phyloP scores from a whole-genome alignment of 179 eudicot genomes.

The Beta corolliflora region DNA sequence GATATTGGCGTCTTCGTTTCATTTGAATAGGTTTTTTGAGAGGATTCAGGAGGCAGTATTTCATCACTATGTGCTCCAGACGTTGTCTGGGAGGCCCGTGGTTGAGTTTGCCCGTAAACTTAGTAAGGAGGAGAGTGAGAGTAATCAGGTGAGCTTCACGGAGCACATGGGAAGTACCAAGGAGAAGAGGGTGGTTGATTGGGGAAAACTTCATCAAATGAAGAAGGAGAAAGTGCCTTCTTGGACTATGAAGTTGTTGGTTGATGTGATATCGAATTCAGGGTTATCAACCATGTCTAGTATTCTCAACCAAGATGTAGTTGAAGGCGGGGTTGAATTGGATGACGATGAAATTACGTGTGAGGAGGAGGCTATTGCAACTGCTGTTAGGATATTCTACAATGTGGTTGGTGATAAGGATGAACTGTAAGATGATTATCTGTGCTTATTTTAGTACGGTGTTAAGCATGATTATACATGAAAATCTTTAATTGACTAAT shows the following conservation, averaged over 20 bases:
- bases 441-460: neutral
- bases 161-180: slow-evolving; percentile 1
- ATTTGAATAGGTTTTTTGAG: slow-evolving; percentile 43
- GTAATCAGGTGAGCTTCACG: slow-evolving; percentile 28
- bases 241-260: slow-evolving; percentile 48
- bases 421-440: slow-evolving; percentile 30
- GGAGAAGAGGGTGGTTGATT: slow-evolving; percentile 41
- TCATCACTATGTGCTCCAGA: slow-evolving; percentile 45
- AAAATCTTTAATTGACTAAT: neutral
- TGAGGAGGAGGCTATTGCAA: slow-evolving; percentile 45
- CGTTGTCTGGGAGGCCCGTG: slow-evolving; percentile 41
- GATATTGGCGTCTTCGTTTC: slow-evolving; percentile 47
- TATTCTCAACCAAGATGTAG: slow-evolving; percentile 27
- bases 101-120: slow-evolving; percentile 27
- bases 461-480: neutral
- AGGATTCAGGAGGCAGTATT: slow-evolving; percentile 49
- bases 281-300: slow-evolving; percentile 42
- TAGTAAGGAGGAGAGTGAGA: slow-evolving; percentile 18
- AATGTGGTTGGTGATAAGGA: slow-evolving; percentile 33
- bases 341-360: slow-evolving; percentile 43
- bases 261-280: slow-evolving; percentile 38
- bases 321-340: slow-evolving; percentile 33
- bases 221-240: slow-evolving; percentile 40
- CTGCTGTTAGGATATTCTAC: slow-evolving; percentile 37
- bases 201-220: slow-evolving; percentile 40